phyloP scores from a whole-genome alignment of 2,329 filamentous ascomycete genomes.

The Grosmannia penicillata region DNA sequence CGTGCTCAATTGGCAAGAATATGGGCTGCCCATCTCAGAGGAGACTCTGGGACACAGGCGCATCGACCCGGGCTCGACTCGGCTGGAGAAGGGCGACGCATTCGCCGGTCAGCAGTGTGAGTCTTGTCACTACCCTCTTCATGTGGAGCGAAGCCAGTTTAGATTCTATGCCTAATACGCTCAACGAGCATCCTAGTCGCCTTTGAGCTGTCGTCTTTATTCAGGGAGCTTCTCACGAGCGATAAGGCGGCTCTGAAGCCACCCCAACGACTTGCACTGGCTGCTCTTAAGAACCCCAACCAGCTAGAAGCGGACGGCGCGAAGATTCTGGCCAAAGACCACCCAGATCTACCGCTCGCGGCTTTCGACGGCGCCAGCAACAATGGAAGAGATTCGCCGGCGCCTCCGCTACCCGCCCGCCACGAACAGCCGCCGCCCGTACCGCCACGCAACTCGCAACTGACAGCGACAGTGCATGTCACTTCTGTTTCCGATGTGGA shows the following conservation, averaged over 20 bases:
- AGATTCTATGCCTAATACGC: not conserved
- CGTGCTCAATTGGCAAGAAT: constrained; percentile 59
- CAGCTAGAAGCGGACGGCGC: constrained; percentile 12
- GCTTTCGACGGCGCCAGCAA: constrained; percentile 3
- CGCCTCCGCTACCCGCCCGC: constrained; percentile 34
- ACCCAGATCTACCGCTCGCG: constrained; percentile 1
- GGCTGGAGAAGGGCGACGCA: constrained; percentile 11
- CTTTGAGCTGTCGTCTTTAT: constrained; percentile 56
- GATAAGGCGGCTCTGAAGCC: constrained; percentile 50
- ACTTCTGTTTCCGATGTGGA: constrained; percentile 14
- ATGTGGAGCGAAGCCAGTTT: no score
- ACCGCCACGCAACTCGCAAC: constrained; percentile 11
- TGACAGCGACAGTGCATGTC: constrained; percentile 11
- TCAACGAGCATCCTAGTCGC: constrained; percentile 46
- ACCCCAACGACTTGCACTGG: constrained; percentile 61
- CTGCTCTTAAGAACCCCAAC: constrained; percentile 43
- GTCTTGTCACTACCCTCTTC: constrained; percentile 18
- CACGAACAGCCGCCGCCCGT: constrained; percentile 25
- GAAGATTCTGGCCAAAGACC: constrained; percentile 5
- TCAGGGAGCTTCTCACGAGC: constrained; percentile 53
- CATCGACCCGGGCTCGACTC: constrained; percentile 23
- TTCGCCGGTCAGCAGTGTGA: constrained; percentile 53
- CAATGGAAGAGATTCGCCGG: constrained; percentile 5
- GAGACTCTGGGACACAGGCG: constrained; percentile 40
- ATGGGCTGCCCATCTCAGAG: constrained; percentile 52